Evolutionary conservation across 768 basidiomycete species (phyloP).

Genomic region (Crepidotus variabilis): DNA sequence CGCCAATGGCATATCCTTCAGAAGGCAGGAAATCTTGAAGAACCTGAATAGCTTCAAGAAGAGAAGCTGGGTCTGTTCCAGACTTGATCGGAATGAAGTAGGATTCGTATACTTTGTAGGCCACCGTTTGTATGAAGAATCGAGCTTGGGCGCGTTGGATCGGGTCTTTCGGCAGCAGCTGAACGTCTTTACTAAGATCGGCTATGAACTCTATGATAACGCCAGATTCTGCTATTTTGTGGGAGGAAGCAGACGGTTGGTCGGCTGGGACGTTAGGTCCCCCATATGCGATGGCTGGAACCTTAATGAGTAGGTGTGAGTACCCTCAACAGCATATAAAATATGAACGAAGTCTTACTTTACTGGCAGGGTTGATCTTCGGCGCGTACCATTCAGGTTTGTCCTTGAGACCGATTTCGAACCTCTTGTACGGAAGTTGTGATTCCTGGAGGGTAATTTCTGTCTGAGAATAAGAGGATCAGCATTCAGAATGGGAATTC

Average conservation of each 20-base stretch:
- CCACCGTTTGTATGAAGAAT: slow-evolving; percentile 58
- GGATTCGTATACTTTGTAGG: slow-evolving; percentile 38
- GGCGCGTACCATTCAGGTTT: slow-evolving; percentile 70
- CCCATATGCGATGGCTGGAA: slow-evolving; percentile 59
- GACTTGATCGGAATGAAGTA: slow-evolving; percentile 31
- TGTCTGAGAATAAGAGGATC: too few relatives aligned
- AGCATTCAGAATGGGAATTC: too few relatives aligned
- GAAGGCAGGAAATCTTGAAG: slow-evolving; percentile 48
- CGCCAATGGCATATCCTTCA: slow-evolving; percentile 41
- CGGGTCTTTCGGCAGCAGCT: slow-evolving; percentile 53
- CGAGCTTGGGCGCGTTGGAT: slow-evolving; percentile 55
- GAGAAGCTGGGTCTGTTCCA: slow-evolving; percentile 36
- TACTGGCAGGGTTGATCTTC: slow-evolving; percentile 63
- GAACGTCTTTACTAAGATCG: slow-evolving; percentile 45
- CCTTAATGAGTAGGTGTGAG: slow-evolving; percentile 24
- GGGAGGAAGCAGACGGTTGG: slow-evolving; percentile 54
- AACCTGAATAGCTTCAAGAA: slow-evolving; percentile 40
- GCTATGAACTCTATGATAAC: slow-evolving; percentile 66
- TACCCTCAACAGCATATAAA: too few relatives aligned
- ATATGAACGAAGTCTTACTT: too few relatives aligned
- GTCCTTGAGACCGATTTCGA: slow-evolving; percentile 56
- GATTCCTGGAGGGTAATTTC: slow-evolving; percentile 63
- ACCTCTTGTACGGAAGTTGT: slow-evolving; percentile 42
- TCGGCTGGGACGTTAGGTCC: slow-evolving; percentile 56
- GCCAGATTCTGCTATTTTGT: slow-evolving; percentile 62